Evolutionary conservation across 441 rosid species (phyloP), one percentile per base, ranked within the genome.

Genomic region (Pelargonium citronellum): DNA sequence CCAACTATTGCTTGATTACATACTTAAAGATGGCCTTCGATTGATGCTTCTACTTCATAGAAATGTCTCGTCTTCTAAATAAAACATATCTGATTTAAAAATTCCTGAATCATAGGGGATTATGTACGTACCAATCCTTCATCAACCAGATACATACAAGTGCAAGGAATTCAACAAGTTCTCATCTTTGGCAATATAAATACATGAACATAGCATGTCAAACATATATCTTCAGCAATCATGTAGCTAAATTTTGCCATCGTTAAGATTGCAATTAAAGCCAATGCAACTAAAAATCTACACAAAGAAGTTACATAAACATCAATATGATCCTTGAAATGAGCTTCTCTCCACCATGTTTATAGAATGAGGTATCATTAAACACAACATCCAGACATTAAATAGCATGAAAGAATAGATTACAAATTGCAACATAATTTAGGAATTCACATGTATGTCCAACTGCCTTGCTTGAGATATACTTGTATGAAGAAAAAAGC

Each of bases 321-420:
- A 55, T 55, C 61, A 15, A 55, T 55, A 55, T 16, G 22, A 55
- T 55, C 19, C 17, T 15, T 55, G 61, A 55, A 55, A 55, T 55
- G 19, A 55, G 19, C 61, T 55, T 55, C 61, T 6, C 61, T 6
- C 61, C 20, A 16, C 19, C 61, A n/a, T 16, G 20, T 55, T 16
- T 15, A 39, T 39, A 5, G 19, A 15, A 15, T 55, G n/a, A 55
- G 20, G 61, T 16, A 55, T 15, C 0, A 16, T 16, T 55, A 55
- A 55, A 55, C 61, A 55, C 24, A 55, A 24, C 9, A 55, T 55
- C 6, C 10, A 39, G 10, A 16, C 20, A 55, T 55, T 19, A 55
- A 55, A 15, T 15, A 17, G 15, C 61, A 55, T 6, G 61, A 55
- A 55, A 19, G 9, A 19, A 55, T 55, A 17, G 61, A 55, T 49